These are phyloP conservation scores for Eleusine coracana DNA, from an alignment of 176 grass and related monocot species.

Conservation along the genomic window DNA sequence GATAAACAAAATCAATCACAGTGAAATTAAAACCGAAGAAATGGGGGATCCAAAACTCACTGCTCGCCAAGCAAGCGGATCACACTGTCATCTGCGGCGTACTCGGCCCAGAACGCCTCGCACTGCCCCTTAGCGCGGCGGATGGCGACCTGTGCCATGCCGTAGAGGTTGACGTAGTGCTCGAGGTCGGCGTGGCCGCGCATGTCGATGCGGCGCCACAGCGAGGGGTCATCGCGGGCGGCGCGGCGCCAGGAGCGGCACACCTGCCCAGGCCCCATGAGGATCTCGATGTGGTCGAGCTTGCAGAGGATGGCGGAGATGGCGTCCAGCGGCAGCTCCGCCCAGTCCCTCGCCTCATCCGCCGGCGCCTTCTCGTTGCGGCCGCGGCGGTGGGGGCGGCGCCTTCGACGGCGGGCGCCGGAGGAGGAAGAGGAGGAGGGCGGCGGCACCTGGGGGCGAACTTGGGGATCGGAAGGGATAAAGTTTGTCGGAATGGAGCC, in stretches of 20 bases:
- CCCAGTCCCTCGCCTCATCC: not conserved
- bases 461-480: not conserved
- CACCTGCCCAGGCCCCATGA: not conserved
- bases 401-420: too few species aligned
- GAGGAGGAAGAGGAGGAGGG: not conserved
- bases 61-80: conserved; percentile 35
- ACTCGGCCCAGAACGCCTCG: conserved; percentile 45
- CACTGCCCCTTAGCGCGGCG: conserved; percentile 29
- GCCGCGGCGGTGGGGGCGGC: not conserved
- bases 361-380: not conserved
- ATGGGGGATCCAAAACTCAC: not conserved
- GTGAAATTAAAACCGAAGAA: not conserved
- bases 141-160: conserved; percentile 38
- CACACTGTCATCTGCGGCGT: conserved; percentile 21
- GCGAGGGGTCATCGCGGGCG: conserved; percentile 13
- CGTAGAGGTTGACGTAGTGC: not conserved
- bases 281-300: not conserved
- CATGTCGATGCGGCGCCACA: conserved; percentile 36
- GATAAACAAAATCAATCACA: not conserved
- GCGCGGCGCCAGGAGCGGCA: conserved; percentile 29
- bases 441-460: not conserved
- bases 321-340: not conserved
- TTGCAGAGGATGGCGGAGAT: not conserved
- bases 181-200: conserved; percentile 11
- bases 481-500: not conserved